Conservation (phyloP, 2,329 filamentous ascomycete species). For the Monosporascus cannonballus region DNA sequence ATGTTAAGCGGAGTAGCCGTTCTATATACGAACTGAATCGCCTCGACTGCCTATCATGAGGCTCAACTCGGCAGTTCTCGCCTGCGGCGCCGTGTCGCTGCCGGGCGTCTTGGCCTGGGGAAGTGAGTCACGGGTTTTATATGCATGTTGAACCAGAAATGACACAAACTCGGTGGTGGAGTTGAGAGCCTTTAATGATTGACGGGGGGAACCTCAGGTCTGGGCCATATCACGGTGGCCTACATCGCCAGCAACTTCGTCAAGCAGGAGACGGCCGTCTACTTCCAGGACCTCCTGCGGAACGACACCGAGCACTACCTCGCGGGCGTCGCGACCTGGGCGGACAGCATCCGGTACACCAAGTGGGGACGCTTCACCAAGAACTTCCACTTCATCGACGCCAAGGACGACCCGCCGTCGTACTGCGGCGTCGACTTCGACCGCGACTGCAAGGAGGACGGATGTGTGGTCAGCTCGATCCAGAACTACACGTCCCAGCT, state of each 20-base stretch:
- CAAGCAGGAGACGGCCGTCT: constrained; percentile 45
- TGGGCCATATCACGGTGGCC: constrained; percentile 61
- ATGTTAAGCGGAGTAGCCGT: too few relatives aligned
- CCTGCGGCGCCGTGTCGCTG: constrained; percentile 24
- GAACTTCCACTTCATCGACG: constrained; percentile 65
- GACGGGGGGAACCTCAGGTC: constrained; percentile 31
- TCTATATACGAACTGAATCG: too few relatives aligned
- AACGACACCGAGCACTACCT: constrained; percentile 52
- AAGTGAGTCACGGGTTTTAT: constrained; percentile 26
- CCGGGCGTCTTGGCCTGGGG: constrained; percentile 34
- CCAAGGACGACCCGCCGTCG: constrained; percentile 54
- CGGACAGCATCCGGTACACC: constrained; percentile 60
- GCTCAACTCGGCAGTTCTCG: constrained; percentile 16
- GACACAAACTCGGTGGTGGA: neutral
- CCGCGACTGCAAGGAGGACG: constrained; percentile 56
- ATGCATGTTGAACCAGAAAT: neutral
- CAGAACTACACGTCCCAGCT: constrained; percentile 55
- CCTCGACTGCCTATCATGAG: constrained; percentile 20
- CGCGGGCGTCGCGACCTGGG: constrained; percentile 60
- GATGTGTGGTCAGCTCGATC: constrained; percentile 57
- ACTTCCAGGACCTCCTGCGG: constrained; percentile 52
- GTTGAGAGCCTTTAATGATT: constrained; percentile 7
- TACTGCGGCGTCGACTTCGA: constrained; percentile 53
- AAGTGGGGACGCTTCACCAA: constrained; percentile 56
- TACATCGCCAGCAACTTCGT: constrained; percentile 59